Conservation (phyloP, 2,329 filamentous ascomycete species). For the Calonectria multiphialidica region DNA sequence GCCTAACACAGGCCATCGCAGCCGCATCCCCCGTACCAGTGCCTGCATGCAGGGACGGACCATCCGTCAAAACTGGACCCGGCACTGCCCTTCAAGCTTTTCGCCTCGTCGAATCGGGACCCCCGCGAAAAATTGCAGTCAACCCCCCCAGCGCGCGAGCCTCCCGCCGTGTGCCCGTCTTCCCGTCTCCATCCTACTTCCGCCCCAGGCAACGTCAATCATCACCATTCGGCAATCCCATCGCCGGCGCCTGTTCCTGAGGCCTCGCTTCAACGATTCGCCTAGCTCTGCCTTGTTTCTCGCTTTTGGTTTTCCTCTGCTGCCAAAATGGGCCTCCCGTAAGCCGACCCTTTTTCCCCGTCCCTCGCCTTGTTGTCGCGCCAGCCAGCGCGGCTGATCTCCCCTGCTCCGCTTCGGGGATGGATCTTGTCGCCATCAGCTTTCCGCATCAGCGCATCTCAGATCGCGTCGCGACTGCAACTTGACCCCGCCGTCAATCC, state of each 20-base stretch:
- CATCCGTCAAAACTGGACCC: conserved; percentile 27
- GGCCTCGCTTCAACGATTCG: conserved; percentile 7
- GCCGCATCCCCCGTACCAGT: background rate
- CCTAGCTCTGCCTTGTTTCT: conserved; percentile 22
- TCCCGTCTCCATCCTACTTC: conserved; percentile 37
- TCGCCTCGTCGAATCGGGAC: conserved; percentile 25
- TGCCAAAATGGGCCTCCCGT: conserved; percentile 60
- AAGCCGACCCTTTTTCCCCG: conserved; percentile 48
- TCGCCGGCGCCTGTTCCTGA: conserved; percentile 23
- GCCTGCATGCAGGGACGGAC: conserved; percentile 19
- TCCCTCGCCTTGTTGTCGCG: conserved; percentile 26
- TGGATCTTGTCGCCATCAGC: conserved; percentile 37
- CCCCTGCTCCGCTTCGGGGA: conserved; percentile 34
- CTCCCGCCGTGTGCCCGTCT: conserved; percentile 35
- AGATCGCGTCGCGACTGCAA: conserved; percentile 30
- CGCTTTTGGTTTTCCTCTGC: conserved; percentile 22
- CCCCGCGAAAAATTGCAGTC: conserved; percentile 17
- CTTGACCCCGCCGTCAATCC: conserved; percentile 28
- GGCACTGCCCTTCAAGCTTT: conserved; percentile 20
- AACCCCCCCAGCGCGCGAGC: conserved; percentile 18
- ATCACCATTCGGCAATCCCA: conserved; percentile 28
- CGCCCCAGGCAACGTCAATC: conserved; percentile 37
- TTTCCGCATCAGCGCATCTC: conserved; percentile 31
- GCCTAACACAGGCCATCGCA: conserved; percentile 26
- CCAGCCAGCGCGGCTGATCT: conserved; percentile 29